Evolutionary conservation across 108 stramenopile species (phyloP).

Genomic region (Cafeteria roenbergensis): DNA sequence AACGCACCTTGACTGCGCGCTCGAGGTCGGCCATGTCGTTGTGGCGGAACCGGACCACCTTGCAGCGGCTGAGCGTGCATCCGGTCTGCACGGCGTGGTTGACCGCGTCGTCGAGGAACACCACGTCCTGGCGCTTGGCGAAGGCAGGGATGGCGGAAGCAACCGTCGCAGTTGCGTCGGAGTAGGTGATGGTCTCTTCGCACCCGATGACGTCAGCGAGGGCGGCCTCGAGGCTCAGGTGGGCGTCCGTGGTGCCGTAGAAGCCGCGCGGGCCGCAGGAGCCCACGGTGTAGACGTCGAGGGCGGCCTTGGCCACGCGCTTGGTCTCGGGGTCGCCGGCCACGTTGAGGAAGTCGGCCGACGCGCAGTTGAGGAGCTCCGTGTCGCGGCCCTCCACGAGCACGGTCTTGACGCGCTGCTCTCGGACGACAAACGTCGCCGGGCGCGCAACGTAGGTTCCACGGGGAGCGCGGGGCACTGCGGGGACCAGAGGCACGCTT

Average conservation of each 20-base stretch:
- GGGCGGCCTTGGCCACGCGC: slow-evolving; percentile 47
- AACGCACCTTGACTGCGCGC: too few relatives aligned
- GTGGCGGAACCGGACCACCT: slow-evolving; percentile 78
- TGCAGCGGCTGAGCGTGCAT: slow-evolving; percentile 65
- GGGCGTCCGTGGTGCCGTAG: slow-evolving; percentile 94
- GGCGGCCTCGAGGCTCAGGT: slow-evolving; percentile 64
- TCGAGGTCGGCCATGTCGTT: slow-evolving; percentile 88
- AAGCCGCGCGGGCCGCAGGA: slow-evolving; percentile 97
- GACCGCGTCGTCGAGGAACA: slow-evolving; percentile 77
- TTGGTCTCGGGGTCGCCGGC: slow-evolving; percentile 31
- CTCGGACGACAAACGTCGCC: slow-evolving; percentile 23
- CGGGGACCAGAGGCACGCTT: not conserved
- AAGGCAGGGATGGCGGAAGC: slow-evolving; percentile 77
- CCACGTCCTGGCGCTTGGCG: slow-evolving; percentile 84
- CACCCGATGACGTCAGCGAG: slow-evolving; percentile 64
- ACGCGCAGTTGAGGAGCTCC: slow-evolving; percentile 59
- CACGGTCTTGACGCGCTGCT: slow-evolving; percentile 1
- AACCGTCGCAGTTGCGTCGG: slow-evolving; percentile 65
- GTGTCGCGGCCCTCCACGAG: slow-evolving; percentile 18
- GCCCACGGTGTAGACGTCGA: slow-evolving; percentile 76
- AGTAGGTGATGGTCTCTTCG: slow-evolving; percentile 86
- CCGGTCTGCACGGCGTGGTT: slow-evolving; percentile 79
- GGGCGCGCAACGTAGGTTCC: slow-evolving; percentile 11
- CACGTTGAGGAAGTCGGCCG: slow-evolving; percentile 44
- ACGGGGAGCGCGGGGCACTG: not conserved